Evolutionary conservation across 805 yeast species (phyloP).

Genomic region (Metschnikowia peoriensis): DNA sequence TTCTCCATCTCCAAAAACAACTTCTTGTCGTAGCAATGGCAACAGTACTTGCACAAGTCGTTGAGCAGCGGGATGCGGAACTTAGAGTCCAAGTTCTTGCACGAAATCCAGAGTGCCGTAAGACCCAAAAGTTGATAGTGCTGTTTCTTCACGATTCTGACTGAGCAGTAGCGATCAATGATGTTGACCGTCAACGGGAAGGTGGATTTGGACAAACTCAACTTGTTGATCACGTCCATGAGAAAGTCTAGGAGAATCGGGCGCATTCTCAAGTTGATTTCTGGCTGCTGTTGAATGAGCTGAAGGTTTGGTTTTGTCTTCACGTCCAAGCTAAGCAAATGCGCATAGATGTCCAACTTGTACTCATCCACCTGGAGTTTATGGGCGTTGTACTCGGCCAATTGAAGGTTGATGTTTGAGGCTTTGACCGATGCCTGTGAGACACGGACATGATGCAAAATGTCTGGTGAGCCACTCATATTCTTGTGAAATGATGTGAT

Average conservation of each 20-base stretch:
- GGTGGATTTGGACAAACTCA: slow-evolving; percentile 38
- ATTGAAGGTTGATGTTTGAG: slow-evolving; percentile 34
- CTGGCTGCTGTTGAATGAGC: slow-evolving; percentile 46
- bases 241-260: slow-evolving; percentile 43
- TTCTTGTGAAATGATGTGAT: background rate
- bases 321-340: slow-evolving; percentile 25
- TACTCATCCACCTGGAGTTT: slow-evolving; percentile 43
- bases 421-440: slow-evolving; percentile 36
- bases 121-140: slow-evolving; percentile 46
- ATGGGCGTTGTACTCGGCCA: slow-evolving; percentile 51
- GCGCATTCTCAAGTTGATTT: slow-evolving; percentile 43
- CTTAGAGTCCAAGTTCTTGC: slow-evolving; percentile 51
- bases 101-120: slow-evolving; percentile 44
- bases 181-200: slow-evolving; percentile 46
- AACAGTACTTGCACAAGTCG: slow-evolving; percentile 54
- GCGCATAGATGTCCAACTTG: slow-evolving; percentile 41
- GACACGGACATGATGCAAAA: slow-evolving; percentile 25
- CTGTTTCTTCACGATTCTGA: slow-evolving; percentile 44
- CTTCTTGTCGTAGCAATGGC: slow-evolving; percentile 54
- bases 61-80: slow-evolving; percentile 56
- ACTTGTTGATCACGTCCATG: slow-evolving; percentile 44
- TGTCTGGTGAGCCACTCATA: slow-evolving; percentile 17
- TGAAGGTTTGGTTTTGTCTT: slow-evolving; percentile 23
- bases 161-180: slow-evolving; percentile 44
- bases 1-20: slow-evolving; percentile 68